Evolutionary conservation across 768 basidiomycete species (phyloP).

Genomic region (Macrolepiota fuliginosa): DNA sequence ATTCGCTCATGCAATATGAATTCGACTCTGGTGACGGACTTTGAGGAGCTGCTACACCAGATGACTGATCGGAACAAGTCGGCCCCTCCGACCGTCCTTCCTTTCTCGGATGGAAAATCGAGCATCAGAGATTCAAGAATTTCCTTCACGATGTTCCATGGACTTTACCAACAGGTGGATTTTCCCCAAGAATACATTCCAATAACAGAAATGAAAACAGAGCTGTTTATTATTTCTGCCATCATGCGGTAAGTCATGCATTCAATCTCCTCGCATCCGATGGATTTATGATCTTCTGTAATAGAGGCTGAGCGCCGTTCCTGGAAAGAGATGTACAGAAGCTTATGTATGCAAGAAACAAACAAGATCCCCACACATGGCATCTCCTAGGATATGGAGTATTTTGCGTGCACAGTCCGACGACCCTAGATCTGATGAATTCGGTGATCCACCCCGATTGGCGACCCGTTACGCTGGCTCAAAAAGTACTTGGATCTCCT

Average conservation of each 20-base stretch:
- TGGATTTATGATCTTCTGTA: slow-evolving; percentile 17
- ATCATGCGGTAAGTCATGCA: slow-evolving; percentile 1
- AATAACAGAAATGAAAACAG: slow-evolving; percentile 7
- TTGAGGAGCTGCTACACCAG: background rate
- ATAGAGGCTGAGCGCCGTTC: slow-evolving; percentile 31
- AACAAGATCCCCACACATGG: slow-evolving; percentile 42
- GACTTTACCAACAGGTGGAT: slow-evolving; percentile 7
- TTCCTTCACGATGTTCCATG: slow-evolving; percentile 7
- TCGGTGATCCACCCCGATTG: slow-evolving; percentile 55
- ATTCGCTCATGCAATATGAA: background rate
- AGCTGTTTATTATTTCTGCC: background rate
- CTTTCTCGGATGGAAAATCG: slow-evolving; percentile 15
- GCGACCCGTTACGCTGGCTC: slow-evolving; percentile 39
- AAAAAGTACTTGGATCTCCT: slow-evolving; percentile 36
- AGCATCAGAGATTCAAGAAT: slow-evolving; percentile 10
- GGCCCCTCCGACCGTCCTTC: slow-evolving; percentile 22
- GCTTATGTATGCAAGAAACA: slow-evolving; percentile 27
- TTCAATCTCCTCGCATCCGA: slow-evolving; percentile 12
- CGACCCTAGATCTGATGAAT: slow-evolving; percentile 72
- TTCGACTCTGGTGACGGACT: slow-evolving; percentile 6
- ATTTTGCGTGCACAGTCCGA: slow-evolving; percentile 38
- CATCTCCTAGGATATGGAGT: slow-evolving; percentile 43
- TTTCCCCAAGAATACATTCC: slow-evolving; percentile 7
- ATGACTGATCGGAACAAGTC: slow-evolving; percentile 36
- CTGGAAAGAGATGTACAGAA: slow-evolving; percentile 37